Base-by-base conservation (phyloP, 2,329 filamentous ascomycete genomes). In the Phaeoacremonium minimum region DNA sequence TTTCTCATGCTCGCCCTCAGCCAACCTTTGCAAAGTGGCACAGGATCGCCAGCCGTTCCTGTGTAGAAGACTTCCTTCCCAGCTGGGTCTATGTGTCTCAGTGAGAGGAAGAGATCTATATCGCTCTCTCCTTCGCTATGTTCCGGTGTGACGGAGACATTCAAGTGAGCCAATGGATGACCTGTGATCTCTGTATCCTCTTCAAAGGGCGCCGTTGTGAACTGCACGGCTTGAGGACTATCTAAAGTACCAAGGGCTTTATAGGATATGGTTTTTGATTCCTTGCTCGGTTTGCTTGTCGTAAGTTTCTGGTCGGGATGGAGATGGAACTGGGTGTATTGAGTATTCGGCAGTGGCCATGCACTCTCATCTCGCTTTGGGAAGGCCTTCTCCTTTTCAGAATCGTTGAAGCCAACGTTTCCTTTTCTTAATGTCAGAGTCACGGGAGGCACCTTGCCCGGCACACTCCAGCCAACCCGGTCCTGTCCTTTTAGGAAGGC, bases 401-500 rank as follows among this genome's bases (percentile, higher is more conserved):
- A 67, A 36, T 86, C 64, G 52, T 87, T 82, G 64, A 76, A 78
- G 1, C 81, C 82, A 0, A 82, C 72, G 30, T 86, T 70, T 3
- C 83, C 82, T 51, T 82, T 82, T 11, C 83, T 69, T 2, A 87
- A 59, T 0, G 77, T 68, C 1, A 86, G 49, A 29, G 69, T 72
- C 2, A 87, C 79, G 0, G 76, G 69, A 0, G 82, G 67, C 0
- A 81, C 59, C 37, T 77, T 76, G 17, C 81, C 77, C 9, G 67
- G 63, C 8, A 61, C 49, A 0, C 67, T 69, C 79, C 80, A 84
- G n/a, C 79, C 79, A 1, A 64, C 64, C 0, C 64, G 61, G 46
- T 87, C 83, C 0, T 85, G 69, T 2, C 68, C 77, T 46, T 85
- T 86, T 22, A 87, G 66, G 50, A 87, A 87, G 0, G 82, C 82